Evolutionary conservation across 2,329 filamentous ascomycete species (phyloP).

Genomic region (Claviceps sp.): DNA sequence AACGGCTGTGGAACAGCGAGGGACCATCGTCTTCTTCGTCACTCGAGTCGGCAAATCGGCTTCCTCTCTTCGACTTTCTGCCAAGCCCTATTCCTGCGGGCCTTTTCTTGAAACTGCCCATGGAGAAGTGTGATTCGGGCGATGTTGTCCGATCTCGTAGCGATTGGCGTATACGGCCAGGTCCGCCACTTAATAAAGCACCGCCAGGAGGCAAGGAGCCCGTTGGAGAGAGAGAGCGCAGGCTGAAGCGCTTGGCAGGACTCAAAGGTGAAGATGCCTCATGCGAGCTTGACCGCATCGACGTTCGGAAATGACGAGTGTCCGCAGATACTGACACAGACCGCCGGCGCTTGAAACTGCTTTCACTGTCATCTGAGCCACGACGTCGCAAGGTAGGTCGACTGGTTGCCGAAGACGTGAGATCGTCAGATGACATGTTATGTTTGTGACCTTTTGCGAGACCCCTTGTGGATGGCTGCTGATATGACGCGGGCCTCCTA

Average conservation of each 20-base stretch:
- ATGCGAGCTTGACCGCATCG: slow-evolving; percentile 44
- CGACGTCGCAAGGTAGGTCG: slow-evolving; percentile 33
- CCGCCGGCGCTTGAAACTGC: slow-evolving; percentile 63
- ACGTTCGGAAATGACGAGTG: slow-evolving; percentile 52
- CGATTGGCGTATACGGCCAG: slow-evolving; percentile 29
- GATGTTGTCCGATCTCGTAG: slow-evolving; percentile 26
- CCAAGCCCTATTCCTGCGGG: slow-evolving; percentile 24
- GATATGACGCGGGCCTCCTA: slow-evolving; percentile 18
- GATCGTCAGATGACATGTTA: slow-evolving; percentile 14
- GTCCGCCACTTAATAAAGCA: slow-evolving; percentile 6
- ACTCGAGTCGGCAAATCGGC: slow-evolving; percentile 49
- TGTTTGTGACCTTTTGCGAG: slow-evolving; percentile 11
- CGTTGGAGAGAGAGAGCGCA: slow-evolving; percentile 57
- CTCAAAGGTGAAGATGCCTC: slow-evolving; percentile 17
- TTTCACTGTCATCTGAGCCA: slow-evolving; percentile 57
- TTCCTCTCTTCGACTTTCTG: slow-evolving; percentile 26
- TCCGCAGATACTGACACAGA: slow-evolving; percentile 24
- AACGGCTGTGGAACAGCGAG: slow-evolving; percentile 40
- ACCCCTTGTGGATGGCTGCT: slow-evolving; percentile 10
- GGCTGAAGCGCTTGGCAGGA: slow-evolving; percentile 47
- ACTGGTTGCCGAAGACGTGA: slow-evolving; percentile 9
- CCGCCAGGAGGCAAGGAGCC: slow-evolving; percentile 14
- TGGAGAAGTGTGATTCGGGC: slow-evolving; percentile 24
- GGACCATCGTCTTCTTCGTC: slow-evolving; percentile 36
- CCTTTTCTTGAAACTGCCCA: slow-evolving; percentile 25